These are phyloP conservation scores for Barnettozyma wickerhamii DNA, from an alignment of 805 yeast species.

Conservation along the genomic window DNA sequence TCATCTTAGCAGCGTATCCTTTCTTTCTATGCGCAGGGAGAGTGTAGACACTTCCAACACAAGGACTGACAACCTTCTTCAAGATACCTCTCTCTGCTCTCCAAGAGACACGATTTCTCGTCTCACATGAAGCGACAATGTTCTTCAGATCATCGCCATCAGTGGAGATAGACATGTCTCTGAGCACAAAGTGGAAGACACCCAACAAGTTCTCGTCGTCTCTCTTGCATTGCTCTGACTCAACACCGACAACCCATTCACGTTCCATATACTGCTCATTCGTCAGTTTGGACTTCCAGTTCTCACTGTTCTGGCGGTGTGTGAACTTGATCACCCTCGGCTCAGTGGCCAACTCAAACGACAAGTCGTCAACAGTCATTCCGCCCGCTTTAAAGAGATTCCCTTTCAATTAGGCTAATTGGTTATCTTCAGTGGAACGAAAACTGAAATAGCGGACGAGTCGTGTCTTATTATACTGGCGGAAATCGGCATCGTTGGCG, in stretches of 20 bases:
- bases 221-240: conserved; percentile 24
- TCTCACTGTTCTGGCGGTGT: conserved; percentile 29
- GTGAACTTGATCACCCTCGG: conserved; percentile 33
- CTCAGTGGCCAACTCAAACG: conserved; percentile 20
- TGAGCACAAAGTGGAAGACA: conserved; percentile 32
- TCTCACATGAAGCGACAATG: conserved; percentile 39
- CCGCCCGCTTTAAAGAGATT: too few species aligned
- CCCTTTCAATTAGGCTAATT: too few species aligned
- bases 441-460: too few species aligned
- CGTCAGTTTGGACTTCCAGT: conserved; percentile 32
- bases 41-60: conserved; percentile 61
- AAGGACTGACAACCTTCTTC: conserved; percentile 30
- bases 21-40: conserved; percentile 42
- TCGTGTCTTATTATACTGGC: too few species aligned
- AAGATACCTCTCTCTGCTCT: conserved; percentile 23
- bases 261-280: conserved; percentile 34
- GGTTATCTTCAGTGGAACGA: too few species aligned
- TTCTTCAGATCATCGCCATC: conserved; percentile 24
- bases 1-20: conserved; percentile 52
- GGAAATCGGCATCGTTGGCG: too few species aligned
- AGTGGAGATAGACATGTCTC: conserved; percentile 22
- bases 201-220: conserved; percentile 24
- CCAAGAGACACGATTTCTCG: conserved; percentile 34
- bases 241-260: conserved; percentile 29
- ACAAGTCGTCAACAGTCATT: conserved; percentile 6